A percentile compares a stretch with the other conserved stretches of the same genome.
Evolutionary conservation across 495 filamentous ascomycete genomes (phyloP).

Genomic region (Chaetomium tenue): DNA sequence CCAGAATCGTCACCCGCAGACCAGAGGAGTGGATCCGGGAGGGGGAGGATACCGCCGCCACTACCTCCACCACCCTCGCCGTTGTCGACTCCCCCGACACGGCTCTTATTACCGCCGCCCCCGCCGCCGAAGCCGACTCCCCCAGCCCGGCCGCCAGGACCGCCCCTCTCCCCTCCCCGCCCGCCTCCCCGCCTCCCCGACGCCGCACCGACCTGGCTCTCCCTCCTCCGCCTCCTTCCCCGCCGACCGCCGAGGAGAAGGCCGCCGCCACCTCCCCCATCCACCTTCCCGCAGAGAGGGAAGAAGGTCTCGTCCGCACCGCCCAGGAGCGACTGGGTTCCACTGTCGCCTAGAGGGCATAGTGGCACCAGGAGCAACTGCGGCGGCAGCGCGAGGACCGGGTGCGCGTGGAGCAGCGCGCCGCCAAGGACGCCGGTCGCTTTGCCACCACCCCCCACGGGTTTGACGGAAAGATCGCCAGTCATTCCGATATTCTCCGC

Average conservation of each 20-base stretch:
- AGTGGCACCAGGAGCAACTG: not conserved
- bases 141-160: not conserved
- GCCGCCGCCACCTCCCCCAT: not conserved
- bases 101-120: not conserved
- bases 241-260: slow-evolving; percentile 3
- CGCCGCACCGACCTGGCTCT: not conserved
- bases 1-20: not conserved
- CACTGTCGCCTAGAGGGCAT: not conserved
- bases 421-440: not conserved
- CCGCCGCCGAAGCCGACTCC: not conserved
- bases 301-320: not conserved
- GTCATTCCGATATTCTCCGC: too few species aligned
- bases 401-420: not conserved
- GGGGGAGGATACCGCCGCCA: not conserved
- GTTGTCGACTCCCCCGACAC: slow-evolving; percentile 5
- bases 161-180: too few species aligned
- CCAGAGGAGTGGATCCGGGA: not conserved
- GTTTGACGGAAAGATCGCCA: too few species aligned
- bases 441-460: too few species aligned
- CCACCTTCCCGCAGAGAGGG: not conserved
- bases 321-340: not conserved
- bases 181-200: not conserved
- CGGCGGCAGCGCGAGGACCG: not conserved
- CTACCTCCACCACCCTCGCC: not conserved
- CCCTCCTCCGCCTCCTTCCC: not conserved